Base-by-base conservation (phyloP, 495 filamentous ascomycete genomes). In the Astrocystis sublimbata region DNA sequence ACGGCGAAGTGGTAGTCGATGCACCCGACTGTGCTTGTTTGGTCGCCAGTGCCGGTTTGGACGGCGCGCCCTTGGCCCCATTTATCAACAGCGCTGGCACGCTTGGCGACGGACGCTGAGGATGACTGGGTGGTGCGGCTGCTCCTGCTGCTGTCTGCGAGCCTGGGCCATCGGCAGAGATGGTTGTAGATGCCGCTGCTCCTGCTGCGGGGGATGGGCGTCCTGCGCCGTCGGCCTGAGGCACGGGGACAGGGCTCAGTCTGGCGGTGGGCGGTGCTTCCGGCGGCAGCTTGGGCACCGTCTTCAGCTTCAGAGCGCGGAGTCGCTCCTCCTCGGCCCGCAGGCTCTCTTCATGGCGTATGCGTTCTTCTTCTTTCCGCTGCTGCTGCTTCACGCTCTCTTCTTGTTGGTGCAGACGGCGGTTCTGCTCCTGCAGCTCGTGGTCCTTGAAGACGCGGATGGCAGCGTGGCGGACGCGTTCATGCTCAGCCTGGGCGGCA, bases 381-480 rank as follows among this genome's bases (percentile, higher is more conserved):
- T 75, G 78, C 13, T 76, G 72, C 60, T 73, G 70, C n/a, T 67
- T 68, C 38, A 78, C 67, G 31, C 62, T 65, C 30, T 78, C 73
- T 31, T 79, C 73, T 50, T 82, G 79, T 49, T 83, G 79, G 43
- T 75, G 70, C 35, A 84, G 65, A n/a, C 72, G 73, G 47, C 75
- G 74, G 23, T 69, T 70, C 55, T 83, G 76, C 61, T 83, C 75
- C 40, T 79, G 73, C 64, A 71, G 71, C 58, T 71, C 76, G 71
- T 79, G 78, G 60, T 70, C 76, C 60, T 73, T 77, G 68, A 59
- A 78, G 6, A 70, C 82, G 59, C 65, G 78, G 64, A 75, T 77
- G 46, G 90, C 90, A 26, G 83, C 80, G 58, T 85, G 79, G 15
- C 87, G 79, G 15, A 92, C 78, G 13, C 82, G 80, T 1, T 88